Evolutionary conservation across 768 basidiomycete genomes (phyloP), one percentile per base, ranked within the genome.

Genomic region (Pluteus cervinus): DNA sequence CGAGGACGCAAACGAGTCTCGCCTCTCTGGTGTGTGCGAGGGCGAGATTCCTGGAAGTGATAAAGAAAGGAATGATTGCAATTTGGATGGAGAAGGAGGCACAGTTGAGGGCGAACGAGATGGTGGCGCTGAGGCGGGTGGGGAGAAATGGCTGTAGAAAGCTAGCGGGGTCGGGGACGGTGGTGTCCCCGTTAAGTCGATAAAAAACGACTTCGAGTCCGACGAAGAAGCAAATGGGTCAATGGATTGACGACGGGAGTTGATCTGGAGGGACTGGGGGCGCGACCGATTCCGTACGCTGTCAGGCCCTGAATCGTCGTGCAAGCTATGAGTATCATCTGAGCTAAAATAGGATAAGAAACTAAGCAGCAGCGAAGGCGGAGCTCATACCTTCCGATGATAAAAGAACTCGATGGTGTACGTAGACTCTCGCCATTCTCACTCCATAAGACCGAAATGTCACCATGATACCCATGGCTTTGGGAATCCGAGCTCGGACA

Each of bases 171-270:
- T n/a, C n/a, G n/a, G n/a, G n/a, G 12, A 45, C 39, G 21, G 47
- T 25, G 4, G 52, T 32, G 16, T 55, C 45, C 11, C 48, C 52
- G 24, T 65, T 62, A 63, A 46, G 25, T 68, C 65, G 30, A 68
- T 61, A 48, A 70, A 72, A 46, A 68, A 63, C 7, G 73, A 65
- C 34, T 56, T 62, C 15, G 71, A 63, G 38, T 62, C 52, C 0
- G 65, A 62, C 3, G 63, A 62, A 2, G 69, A 55, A 10, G 56
- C 51, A 39, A 68, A 68, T 2, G 65, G 64, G 34, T 75, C 71
- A 4, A 66, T 52, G 12, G 57, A 28, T 17, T 48, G 42, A 39
- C n/a, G n/a, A 36, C 21, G 22, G 24, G 29, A 14, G 24, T 25
- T 20, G 21, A 15, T 6, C 39, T 40, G n/a, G 24, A 33, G 14